These are phyloP conservation scores for Cicer pinnatifidum DNA, from an alignment of 306 rosid genomes.

Conservation along the genomic window DNA sequence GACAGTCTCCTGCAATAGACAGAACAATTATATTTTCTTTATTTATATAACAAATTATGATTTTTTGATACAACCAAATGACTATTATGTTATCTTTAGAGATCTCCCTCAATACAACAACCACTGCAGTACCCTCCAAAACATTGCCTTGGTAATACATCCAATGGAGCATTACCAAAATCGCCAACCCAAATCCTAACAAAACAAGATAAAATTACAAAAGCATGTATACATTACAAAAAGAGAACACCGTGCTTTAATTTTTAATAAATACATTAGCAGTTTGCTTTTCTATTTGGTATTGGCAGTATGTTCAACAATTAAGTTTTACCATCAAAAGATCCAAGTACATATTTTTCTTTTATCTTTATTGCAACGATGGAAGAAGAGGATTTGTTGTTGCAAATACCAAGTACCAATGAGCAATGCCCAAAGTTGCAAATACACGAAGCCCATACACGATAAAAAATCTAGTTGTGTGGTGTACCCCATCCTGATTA, in stretches of 20 bases:
- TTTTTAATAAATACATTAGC: background rate
- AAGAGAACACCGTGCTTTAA: background rate
- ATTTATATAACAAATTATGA: background rate
- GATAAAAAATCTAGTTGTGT: conserved; percentile 1
- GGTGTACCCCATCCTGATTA: conserved; percentile 11
- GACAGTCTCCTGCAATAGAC: conserved; percentile 2
- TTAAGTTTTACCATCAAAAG: background rate
- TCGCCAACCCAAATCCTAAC: background rate
- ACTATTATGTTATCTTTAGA: background rate
- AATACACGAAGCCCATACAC: background rate
- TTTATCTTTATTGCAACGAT: background rate
- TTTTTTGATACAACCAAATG: background rate
- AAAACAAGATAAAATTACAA: conserved; percentile 9
- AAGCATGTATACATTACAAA: background rate
- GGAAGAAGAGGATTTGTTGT: conserved; percentile 20
- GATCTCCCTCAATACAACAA: background rate
- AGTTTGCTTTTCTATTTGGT: background rate
- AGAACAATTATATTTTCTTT: background rate
- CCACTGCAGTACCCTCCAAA: background rate
- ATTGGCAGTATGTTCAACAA: background rate
- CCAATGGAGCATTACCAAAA: background rate
- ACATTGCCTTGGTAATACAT: conserved; percentile 3
- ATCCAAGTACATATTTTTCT: background rate
- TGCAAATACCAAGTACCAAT: conserved; percentile 4
- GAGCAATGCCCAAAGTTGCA: background rate